Conservation (phyloP, 2,329 filamentous ascomycete genomes). For the Colletotrichum endophyticum region DNA sequence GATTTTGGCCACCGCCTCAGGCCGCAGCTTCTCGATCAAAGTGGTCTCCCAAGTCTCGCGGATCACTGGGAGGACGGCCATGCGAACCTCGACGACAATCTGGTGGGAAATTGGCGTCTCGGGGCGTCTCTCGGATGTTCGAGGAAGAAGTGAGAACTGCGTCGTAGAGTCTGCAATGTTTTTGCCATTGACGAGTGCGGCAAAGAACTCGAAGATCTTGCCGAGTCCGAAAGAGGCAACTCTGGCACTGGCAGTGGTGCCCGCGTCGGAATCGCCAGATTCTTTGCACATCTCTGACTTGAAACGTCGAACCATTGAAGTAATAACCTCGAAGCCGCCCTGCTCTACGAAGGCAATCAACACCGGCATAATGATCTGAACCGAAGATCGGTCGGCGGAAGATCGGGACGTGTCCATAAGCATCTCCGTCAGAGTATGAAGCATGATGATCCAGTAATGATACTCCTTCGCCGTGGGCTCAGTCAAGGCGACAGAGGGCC, state of each 20-base stretch:
- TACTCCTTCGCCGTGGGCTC: constrained; percentile 67
- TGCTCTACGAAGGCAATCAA: constrained; percentile 86
- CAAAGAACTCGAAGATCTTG: constrained; percentile 84
- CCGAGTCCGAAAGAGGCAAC: constrained; percentile 63
- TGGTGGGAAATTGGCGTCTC: constrained; percentile 63
- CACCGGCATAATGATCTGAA: constrained; percentile 73
- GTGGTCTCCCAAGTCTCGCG: constrained; percentile 84
- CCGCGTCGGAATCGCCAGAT: constrained; percentile 13
- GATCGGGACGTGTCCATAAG: constrained; percentile 67
- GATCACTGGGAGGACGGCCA: constrained; percentile 78
- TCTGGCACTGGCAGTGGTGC: constrained; percentile 13
- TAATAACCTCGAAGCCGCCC: constrained; percentile 76
- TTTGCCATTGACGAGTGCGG: constrained; percentile 77
- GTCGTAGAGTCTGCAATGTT: constrained; percentile 78
- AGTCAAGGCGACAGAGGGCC: constrained; percentile 45
- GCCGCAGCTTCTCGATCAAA: constrained; percentile 81
- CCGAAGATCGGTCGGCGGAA: constrained; percentile 51
- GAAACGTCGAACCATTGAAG: constrained; percentile 74
- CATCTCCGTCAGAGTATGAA: constrained; percentile 79
- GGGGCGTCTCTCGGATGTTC: constrained; percentile 45
- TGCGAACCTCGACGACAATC: constrained; percentile 85
- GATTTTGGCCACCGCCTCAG: constrained; percentile 76
- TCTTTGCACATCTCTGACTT: constrained; percentile 56
- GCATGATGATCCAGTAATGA: constrained; percentile 81
- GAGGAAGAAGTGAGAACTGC: constrained; percentile 46